Conservation (phyloP, 805 yeast species). For the Diddensiella caesifluorescens region DNA sequence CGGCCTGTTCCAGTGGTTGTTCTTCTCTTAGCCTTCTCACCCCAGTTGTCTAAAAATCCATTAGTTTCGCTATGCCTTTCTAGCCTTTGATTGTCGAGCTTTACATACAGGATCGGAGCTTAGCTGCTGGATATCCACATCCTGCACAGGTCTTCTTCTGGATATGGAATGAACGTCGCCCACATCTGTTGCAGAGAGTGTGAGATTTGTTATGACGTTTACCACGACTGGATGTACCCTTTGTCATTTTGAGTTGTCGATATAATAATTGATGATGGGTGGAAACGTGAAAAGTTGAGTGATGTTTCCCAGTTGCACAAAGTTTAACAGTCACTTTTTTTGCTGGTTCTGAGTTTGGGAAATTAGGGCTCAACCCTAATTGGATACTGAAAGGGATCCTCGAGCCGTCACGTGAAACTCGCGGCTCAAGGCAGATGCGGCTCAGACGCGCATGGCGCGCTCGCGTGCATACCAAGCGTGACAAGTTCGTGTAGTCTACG, state of each 20-base stretch:
- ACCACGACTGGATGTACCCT: constrained; percentile 99
- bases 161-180: constrained; percentile 96
- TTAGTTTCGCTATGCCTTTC: neutral
- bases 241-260: constrained; percentile 1
- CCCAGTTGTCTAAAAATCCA: constrained; percentile 73
- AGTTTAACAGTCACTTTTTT: too few species aligned
- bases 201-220: constrained; percentile 99
- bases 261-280: neutral
- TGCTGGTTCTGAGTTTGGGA: too few species aligned
- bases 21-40: constrained; percentile 98
- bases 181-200: constrained; percentile 96
- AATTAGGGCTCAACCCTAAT: too few species aligned
- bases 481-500: too few species aligned
- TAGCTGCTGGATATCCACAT: constrained; percentile 99
- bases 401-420: too few species aligned
- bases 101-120: constrained; percentile 56
- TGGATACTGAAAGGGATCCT: too few species aligned
- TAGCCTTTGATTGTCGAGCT: neutral
- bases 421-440: too few species aligned
- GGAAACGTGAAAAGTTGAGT: neutral
- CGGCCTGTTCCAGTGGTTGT: constrained; percentile 99
- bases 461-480: too few species aligned
- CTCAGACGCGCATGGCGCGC: too few species aligned
- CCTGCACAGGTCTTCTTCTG: constrained; percentile 99
- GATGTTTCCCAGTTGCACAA: too few species aligned